These are phyloP conservation scores for Candida cerambycidarum DNA, from an alignment of 805 yeast species.

Conservation along the genomic window DNA sequence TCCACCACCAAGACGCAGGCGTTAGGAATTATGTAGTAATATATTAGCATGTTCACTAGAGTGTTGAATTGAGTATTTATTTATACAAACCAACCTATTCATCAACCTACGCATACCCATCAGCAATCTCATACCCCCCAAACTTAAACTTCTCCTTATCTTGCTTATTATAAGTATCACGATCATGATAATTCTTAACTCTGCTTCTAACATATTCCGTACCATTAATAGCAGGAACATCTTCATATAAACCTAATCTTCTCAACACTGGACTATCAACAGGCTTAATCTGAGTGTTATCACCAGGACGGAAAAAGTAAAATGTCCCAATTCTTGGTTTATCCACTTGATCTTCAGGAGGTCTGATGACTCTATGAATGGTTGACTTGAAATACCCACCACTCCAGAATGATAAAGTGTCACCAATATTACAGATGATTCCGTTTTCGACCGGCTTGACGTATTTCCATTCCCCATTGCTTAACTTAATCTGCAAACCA, in stretches of 20 bases:
- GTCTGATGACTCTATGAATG: slow-evolving; percentile 34
- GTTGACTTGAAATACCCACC: slow-evolving; percentile 37
- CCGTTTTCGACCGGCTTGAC: slow-evolving; percentile 32
- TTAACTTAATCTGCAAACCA: slow-evolving; percentile 31
- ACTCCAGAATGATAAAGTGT: slow-evolving; percentile 35
- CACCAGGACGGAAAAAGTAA: slow-evolving; percentile 36
- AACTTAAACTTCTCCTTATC: slow-evolving; percentile 26
- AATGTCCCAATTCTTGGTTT: slow-evolving; percentile 34
- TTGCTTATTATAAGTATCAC: slow-evolving; percentile 21
- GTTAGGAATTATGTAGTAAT: slow-evolving; percentile 1
- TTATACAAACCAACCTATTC: no score
- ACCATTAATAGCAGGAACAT: slow-evolving; percentile 24
- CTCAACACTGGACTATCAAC: slow-evolving; percentile 33
- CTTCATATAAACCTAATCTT: slow-evolving; percentile 27
- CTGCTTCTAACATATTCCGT: slow-evolving; percentile 30
- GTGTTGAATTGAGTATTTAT: no score
- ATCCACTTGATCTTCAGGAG: slow-evolving; percentile 32
- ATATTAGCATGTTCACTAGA: no score
- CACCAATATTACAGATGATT: slow-evolving; percentile 36
- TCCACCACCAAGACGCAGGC: slow-evolving; percentile 34
- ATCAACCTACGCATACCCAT: slow-evolving; percentile 27
- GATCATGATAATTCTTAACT: slow-evolving; percentile 29
- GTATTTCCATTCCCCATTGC: slow-evolving; percentile 33
- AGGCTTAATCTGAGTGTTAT: slow-evolving; percentile 25
- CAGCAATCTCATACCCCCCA: slow-evolving; percentile 28